Percentiles rank a stretch among this genome's conserved stretches.
Evolutionary conservation across 495 filamentous ascomycete species (phyloP).

Genomic region (Xylaria palmicola): DNA sequence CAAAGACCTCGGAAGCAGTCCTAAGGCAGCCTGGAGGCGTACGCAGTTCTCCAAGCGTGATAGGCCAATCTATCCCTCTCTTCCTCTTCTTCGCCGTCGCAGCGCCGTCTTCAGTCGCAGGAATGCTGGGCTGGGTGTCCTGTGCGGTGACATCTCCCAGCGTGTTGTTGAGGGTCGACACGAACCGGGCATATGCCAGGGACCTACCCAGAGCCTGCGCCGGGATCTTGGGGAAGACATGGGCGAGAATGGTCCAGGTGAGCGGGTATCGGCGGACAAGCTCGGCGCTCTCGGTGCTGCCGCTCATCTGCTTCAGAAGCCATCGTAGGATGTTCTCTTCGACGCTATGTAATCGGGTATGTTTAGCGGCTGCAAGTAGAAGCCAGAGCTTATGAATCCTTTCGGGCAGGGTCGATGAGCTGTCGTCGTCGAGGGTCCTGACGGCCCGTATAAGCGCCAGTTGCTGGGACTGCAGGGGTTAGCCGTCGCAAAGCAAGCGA

Average conservation of each 20-base stretch:
- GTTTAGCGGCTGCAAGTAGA: slow-evolving; percentile 28
- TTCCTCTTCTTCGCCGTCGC: slow-evolving; percentile 39
- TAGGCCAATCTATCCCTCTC: slow-evolving; percentile 23
- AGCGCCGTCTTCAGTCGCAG: neutral
- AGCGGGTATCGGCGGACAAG: slow-evolving; percentile 44
- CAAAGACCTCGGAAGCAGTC: slow-evolving; percentile 40
- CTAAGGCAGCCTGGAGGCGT: slow-evolving; percentile 32
- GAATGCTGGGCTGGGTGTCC: slow-evolving; percentile 1
- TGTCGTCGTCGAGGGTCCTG: slow-evolving; percentile 41
- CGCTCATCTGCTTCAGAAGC: slow-evolving; percentile 50
- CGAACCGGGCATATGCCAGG: slow-evolving; percentile 44
- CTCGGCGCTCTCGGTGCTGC: slow-evolving; percentile 39
- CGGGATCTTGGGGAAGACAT: slow-evolving; percentile 42
- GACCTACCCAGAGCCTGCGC: slow-evolving; percentile 45
- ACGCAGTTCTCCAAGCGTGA: slow-evolving; percentile 33
- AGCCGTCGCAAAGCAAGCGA: neutral
- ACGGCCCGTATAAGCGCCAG: slow-evolving; percentile 29
- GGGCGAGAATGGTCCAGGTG: slow-evolving; percentile 42
- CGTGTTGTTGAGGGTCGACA: slow-evolving; percentile 40
- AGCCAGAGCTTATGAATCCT: slow-evolving; percentile 41
- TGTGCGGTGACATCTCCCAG: slow-evolving; percentile 40
- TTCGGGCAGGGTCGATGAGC: slow-evolving; percentile 34
- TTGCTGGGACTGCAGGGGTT: slow-evolving; percentile 22
- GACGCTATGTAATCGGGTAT: slow-evolving; percentile 41
- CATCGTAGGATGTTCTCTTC: slow-evolving; percentile 50